Evolutionary conservation across 139 green algal species (phyloP), one percentile per base, ranked within the genome.

Genomic region (Nannochloris sp.): DNA sequence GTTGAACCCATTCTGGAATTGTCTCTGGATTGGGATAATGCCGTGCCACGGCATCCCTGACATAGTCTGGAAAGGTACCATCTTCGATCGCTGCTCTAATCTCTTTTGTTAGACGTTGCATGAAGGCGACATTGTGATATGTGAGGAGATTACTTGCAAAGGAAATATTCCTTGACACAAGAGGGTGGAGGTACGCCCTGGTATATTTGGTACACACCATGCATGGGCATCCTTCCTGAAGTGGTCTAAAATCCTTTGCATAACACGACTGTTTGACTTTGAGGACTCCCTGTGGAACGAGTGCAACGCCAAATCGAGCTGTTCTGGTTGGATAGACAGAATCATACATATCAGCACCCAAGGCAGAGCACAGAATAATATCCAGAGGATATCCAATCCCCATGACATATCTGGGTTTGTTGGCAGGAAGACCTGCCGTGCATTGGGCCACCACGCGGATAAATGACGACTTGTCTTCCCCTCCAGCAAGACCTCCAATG

Each of bases 401-500:
- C 89, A 96, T 96, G 3, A 98, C 90, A 62, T 98, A 98, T 11
- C 89, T 75, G 16, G 92, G 92, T 81, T 96, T 96, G 69, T 88
- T 73, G 2, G 67, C 67, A 1, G 87, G 87, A 48, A 95, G 50
- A 11, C 66, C 68, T 7, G 75, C 67, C 0, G 85, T 85, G 69
- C 89, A 95, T 64, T 92, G 81, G 3, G 80, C 78, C 46, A 97
- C 90, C 24, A 97, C 83, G 29, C 57, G 40, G 5, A 78, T 69
- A 61, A 97, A 97, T 36, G 78, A 74, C 19, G 89, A 78, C 78
- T 98, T 98, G 44, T 87, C 84, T 76, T 98, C 91, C 6, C 91
- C 91, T 4, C 92, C 92, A 16, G 87, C 89, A 44, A 98, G 76
- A 10, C 92, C 92, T 2, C 92, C 92, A 40, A 98, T 95, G 6